Conservation (phyloP, 2,329 filamentous ascomycete species). For the Cercospora beticola region DNA sequence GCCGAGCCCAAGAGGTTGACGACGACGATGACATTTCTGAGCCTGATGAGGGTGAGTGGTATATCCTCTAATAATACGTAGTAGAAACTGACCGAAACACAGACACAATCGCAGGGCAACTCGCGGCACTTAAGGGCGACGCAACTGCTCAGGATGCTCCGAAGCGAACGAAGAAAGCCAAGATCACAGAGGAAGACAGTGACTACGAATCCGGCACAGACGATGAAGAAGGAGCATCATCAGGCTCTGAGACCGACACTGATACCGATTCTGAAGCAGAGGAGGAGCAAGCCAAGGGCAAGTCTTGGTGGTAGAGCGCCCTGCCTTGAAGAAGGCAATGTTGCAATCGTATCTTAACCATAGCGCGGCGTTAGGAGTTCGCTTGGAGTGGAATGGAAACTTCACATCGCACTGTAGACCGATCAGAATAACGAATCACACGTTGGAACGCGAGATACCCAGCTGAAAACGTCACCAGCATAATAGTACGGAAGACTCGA, state of each 20-base stretch:
- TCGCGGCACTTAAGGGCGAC: slow-evolving; percentile 40
- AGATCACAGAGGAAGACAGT: slow-evolving; percentile 38
- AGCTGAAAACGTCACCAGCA: background rate
- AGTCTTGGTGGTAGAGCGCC: slow-evolving; percentile 10
- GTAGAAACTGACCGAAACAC: slow-evolving; percentile 20
- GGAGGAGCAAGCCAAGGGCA: slow-evolving; percentile 22
- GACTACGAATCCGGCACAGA: slow-evolving; percentile 42
- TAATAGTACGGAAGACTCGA: background rate
- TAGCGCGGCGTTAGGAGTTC: slow-evolving; percentile 14
- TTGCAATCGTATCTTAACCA: slow-evolving; percentile 1
- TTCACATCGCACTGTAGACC: background rate
- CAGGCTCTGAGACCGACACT: slow-evolving; percentile 52
- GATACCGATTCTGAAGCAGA: slow-evolving; percentile 82
- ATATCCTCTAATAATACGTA: background rate
- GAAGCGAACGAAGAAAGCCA: slow-evolving; percentile 23
- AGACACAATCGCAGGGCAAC: slow-evolving; percentile 42
- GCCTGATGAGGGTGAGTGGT: slow-evolving; percentile 84
- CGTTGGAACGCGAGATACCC: background rate
- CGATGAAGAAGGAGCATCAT: slow-evolving; percentile 39
- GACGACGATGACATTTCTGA: slow-evolving; percentile 89
- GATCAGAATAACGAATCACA: slow-evolving; percentile 7
- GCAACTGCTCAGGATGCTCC: slow-evolving; percentile 32
- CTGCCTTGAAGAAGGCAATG: background rate
- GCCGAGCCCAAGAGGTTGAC: slow-evolving; percentile 74
- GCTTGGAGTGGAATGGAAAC: background rate